Base-by-base conservation (phyloP, 805 yeast genomes). In the Schizosaccharomyces pombe region DNA sequence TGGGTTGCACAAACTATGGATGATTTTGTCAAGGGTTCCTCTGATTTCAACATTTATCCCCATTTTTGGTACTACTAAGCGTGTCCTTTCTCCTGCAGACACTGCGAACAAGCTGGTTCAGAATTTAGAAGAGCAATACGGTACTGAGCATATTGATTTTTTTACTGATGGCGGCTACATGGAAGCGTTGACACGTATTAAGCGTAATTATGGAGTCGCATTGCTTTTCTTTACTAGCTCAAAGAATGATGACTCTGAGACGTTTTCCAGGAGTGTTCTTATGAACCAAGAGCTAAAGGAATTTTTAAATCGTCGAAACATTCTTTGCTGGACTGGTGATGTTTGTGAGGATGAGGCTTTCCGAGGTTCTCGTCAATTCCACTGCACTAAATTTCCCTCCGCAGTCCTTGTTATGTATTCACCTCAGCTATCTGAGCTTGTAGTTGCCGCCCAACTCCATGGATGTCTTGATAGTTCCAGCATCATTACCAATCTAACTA, bases 291-390 rank as follows among this genome's bases (percentile, higher is more conserved):
- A 64, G 28, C 76, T 83, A 55, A 67, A 75, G 12, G 64, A 69
- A 37, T 69, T 72, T 60, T 62, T 77, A 54, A 67, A 66, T 22
- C 73, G 74, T 22, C 73, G 72, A 52, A 73, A 82, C 49, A 63
- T 80, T 1, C 59, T 84, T 2, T 66, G 84, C 1, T 89, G 97
- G 97, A 94, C 87, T 47, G 95, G 95, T 6, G 80, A 84, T 62
- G 75, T 82, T 26, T 73, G 75, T n/a, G 78, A 78, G 56, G 77
- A 86, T 22, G 97, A 89, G 64, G 84, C 89, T 1, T 79, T 76
- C 62, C 94, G 85, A 60, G 58, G 55, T 9, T 19, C 49, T 9
- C 14, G 49, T 16, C 22, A 43, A 43, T 43, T 43, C 14, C 14
- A 26, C 26, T 43, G 49, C 3, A 26, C 30, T 22, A 19, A 43